Conservation (phyloP, 805 yeast genomes). For the Wickerhamomyces silvicola region DNA sequence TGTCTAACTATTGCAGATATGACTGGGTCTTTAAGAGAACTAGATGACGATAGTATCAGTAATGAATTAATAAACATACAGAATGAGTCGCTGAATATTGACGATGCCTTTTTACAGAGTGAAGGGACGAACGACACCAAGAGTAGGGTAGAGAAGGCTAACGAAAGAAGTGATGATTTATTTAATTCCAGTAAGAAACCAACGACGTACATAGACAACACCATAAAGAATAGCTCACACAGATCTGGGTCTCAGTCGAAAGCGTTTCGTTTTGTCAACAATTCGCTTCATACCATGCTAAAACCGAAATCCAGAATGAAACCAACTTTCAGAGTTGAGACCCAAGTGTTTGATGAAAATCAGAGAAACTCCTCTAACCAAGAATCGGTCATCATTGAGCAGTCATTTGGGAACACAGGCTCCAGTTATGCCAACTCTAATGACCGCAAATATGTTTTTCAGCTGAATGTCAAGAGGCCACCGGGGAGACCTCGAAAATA, state of each 20-base stretch:
- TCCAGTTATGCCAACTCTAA: constrained; percentile 1
- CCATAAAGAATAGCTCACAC: no score
- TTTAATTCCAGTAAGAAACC: no score
- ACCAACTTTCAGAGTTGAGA: constrained; percentile 17
- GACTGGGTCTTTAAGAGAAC: background rate
- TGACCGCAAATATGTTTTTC: constrained; percentile 16
- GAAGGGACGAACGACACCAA: no score
- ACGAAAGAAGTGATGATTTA: no score
- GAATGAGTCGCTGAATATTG: background rate
- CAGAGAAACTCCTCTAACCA: constrained; percentile 1
- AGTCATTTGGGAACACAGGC: constrained; percentile 9
- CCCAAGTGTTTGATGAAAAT: constrained; percentile 4
- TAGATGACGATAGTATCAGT: background rate
- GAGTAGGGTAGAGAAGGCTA: no score
- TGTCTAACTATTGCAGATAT: background rate
- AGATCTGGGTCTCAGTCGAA: background rate
- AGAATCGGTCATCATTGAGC: constrained; percentile 17
- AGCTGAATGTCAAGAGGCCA: constrained; percentile 28
- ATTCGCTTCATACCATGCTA: constrained; percentile 15
- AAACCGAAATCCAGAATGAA: constrained; percentile 16
- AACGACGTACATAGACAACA: no score
- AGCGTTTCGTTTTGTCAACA: constrained; percentile 20
- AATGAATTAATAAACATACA: background rate
- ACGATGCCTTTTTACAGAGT: background rate
- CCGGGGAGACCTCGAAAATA: constrained; percentile 48